Evolutionary conservation across 176 grass and related monocot genomes (phyloP).

Genomic region (Hordeum marinum): DNA sequence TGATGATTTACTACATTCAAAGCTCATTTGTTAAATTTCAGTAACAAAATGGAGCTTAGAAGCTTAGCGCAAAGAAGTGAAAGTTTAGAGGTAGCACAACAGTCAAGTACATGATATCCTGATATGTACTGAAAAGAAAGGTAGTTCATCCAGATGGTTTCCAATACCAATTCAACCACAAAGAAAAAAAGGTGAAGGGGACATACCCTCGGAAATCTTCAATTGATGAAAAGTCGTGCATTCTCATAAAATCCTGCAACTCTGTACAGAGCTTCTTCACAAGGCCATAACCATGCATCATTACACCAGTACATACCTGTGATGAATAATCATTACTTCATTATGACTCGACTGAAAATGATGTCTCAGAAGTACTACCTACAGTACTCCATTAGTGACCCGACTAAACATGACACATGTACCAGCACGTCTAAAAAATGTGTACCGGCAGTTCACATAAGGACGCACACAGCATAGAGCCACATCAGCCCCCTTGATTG

Average conservation of each 20-base stretch:
- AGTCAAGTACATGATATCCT: neutral
- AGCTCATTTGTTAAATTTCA: neutral
- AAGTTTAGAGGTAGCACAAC: neutral
- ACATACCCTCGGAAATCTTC: conserved; percentile 92
- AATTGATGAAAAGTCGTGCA: conserved; percentile 74
- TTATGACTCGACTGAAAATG: neutral
- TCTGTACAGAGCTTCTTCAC: conserved; percentile 89
- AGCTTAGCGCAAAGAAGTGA: neutral
- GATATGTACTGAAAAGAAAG: neutral
- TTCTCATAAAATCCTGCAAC: conserved; percentile 90
- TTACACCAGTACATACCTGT: conserved; percentile 90
- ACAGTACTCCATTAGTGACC: no score
- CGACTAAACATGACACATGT: neutral
- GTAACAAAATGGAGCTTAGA: neutral
- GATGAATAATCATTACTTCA: neutral
- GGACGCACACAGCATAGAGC: neutral
- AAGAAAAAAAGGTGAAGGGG: neutral
- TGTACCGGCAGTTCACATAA: neutral
- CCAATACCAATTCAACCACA: conserved; percentile 3
- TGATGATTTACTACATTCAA: neutral
- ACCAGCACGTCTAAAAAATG: neutral
- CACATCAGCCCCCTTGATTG: neutral
- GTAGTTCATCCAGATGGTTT: conserved; percentile 11
- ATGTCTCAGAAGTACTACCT: neutral
- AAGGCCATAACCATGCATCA: conserved; percentile 97